Percentiles rank a stretch among this genome's conserved stretches.
Conservation (phyloP, 129 eudicot genomes). For the Glebionis coronaria region DNA sequence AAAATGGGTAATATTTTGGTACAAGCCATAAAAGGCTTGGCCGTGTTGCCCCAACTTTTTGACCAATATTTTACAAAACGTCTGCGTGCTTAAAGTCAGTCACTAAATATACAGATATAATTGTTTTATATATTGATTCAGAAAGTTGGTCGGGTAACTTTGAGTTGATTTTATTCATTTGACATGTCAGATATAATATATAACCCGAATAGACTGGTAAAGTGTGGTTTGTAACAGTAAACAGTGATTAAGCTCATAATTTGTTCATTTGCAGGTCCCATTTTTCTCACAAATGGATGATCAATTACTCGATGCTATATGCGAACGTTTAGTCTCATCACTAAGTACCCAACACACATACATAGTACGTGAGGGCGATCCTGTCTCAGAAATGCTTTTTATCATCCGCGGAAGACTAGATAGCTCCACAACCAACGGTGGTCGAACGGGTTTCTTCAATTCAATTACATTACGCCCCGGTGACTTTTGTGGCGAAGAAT, state of each 20-base stretch:
- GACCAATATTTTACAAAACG: neutral
- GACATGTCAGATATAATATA: neutral
- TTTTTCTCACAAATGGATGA: slow-evolving; percentile 94
- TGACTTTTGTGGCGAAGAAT: slow-evolving; percentile 92
- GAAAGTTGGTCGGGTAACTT: no score
- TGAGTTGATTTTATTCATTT: neutral
- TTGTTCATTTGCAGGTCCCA: slow-evolving; percentile 60
- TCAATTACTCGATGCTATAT: slow-evolving; percentile 86
- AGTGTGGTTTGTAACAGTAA: neutral
- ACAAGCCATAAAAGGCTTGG: neutral
- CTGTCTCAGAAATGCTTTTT: slow-evolving; percentile 83
- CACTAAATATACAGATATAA: neutral
- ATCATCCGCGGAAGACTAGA: slow-evolving; percentile 75
- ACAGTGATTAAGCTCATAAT: slow-evolving; percentile 2
- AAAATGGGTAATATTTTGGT: no score
- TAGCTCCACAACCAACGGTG: slow-evolving; percentile 87
- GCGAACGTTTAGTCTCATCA: slow-evolving; percentile 80
- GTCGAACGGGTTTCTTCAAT: slow-evolving; percentile 84
- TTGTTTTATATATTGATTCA: neutral
- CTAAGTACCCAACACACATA: slow-evolving; percentile 72
- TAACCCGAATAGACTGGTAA: neutral
- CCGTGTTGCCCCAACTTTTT: neutral
- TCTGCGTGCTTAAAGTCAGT: neutral
- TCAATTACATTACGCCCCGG: slow-evolving; percentile 72
- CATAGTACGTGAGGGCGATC: slow-evolving; percentile 96